phyloP scores from a whole-genome alignment of 2,329 filamentous ascomycete genomes.

The Orbilia blumenaviensis region DNA sequence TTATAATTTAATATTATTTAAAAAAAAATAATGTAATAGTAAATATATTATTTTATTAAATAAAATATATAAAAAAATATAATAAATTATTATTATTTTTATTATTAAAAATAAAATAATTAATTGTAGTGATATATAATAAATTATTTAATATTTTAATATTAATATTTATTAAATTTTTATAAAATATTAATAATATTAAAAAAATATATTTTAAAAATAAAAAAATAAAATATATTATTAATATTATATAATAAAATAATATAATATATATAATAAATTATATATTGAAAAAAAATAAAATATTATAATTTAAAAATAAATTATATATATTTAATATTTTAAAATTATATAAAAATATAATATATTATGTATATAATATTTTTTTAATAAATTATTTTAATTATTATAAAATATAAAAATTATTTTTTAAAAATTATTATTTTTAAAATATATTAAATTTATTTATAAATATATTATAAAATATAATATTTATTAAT shows the following conservation, averaged over 20 bases:
- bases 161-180: too few relatives aligned
- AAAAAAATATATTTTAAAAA: background rate
- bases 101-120: background rate
- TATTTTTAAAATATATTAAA: background rate
- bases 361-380: background rate
- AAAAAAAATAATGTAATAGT: background rate
- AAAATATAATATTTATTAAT: background rate
- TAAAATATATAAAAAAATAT: background rate
- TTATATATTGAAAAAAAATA: background rate
- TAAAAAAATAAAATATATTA: background rate
- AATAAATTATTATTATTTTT: background rate
- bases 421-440: background rate
- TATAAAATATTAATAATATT: background rate
- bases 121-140: background rate
- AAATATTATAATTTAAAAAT: background rate
- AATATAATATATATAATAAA: background rate
- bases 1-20: background rate
- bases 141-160: background rate
- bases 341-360: background rate
- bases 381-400: background rate
- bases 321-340: background rate
- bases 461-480: background rate
- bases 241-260: background rate
- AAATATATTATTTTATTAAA: background rate
- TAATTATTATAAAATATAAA: background rate